Percentiles rank a stretch among this genome's conserved stretches.
phyloP scores from a whole-genome alignment of 2,329 filamentous ascomycete genomes.

The Fusarium sp. region DNA sequence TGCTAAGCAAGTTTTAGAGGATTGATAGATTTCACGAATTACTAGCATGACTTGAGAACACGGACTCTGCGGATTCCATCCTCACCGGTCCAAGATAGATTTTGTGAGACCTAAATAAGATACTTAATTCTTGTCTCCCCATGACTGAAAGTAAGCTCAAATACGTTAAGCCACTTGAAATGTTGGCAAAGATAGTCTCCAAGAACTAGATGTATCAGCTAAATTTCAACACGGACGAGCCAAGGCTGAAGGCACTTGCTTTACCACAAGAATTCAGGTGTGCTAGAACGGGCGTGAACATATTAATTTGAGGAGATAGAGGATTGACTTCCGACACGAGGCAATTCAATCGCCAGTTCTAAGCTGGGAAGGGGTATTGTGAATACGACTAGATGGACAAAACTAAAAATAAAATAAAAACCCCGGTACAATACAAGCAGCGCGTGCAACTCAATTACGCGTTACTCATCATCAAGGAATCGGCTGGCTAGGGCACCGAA shows the following conservation, averaged over 20 bases:
- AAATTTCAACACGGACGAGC: background rate
- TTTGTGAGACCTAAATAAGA: background rate
- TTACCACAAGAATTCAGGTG: background rate
- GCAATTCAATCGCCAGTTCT: background rate
- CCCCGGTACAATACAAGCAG: background rate
- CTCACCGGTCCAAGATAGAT: background rate
- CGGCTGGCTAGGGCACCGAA: conserved; percentile 87
- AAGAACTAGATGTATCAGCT: background rate
- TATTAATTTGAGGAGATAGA: background rate
- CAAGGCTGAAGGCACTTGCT: background rate
- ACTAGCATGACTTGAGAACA: background rate
- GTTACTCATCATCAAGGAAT: conserved; percentile 84
- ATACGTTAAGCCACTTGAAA: background rate
- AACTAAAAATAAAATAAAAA: background rate
- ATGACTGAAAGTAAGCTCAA: background rate
- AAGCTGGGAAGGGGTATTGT: conserved; percentile 26
- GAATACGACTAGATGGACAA: background rate
- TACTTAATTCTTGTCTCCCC: background rate
- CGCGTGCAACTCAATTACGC: background rate
- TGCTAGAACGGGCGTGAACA: background rate
- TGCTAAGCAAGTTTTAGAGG: conserved; percentile 57
- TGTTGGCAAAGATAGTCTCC: background rate
- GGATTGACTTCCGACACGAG: background rate
- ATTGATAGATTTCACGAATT: background rate
- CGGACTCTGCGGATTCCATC: background rate